A percentile compares a stretch with the other conserved stretches of the same genome.
Conservation (phyloP, 495 filamentous ascomycete species). For the Penicillium canescens region DNA sequence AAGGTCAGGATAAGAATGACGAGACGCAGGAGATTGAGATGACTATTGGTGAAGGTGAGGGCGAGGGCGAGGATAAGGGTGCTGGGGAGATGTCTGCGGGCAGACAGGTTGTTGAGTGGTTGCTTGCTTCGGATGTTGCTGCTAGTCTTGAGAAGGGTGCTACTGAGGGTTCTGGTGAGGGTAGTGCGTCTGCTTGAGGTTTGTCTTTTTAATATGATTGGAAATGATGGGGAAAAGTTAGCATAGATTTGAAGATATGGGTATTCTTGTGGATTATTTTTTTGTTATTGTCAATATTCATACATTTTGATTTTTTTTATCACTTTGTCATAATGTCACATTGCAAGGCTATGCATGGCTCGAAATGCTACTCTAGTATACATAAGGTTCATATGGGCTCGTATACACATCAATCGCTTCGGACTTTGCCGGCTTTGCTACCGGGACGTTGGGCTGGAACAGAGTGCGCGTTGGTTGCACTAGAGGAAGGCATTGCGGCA, state of each 20-base stretch:
- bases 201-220: background rate
- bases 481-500: conserved; percentile 8
- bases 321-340: conserved; percentile 2
- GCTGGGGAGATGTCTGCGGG: conserved; percentile 35
- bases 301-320: conserved; percentile 7
- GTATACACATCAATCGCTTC: conserved; percentile 26
- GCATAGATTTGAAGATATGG: conserved; percentile 1
- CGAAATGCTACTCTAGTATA: conserved; percentile 13
- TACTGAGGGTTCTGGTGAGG: conserved; percentile 19
- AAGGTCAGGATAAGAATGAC: conserved; percentile 14
- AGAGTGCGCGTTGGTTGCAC: conserved; percentile 13
- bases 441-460: conserved; percentile 6
- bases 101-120: conserved; percentile 50
- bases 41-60: conserved; percentile 26
- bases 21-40: conserved; percentile 31
- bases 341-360: background rate
- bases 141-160: conserved; percentile 36
- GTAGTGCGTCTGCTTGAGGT: conserved; percentile 17
- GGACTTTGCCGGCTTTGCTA: conserved; percentile 19
- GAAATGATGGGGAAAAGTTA: conserved; percentile 14
- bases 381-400: conserved; percentile 6
- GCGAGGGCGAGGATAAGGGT: conserved; percentile 16
- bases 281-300: conserved; percentile 17
- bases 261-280: conserved; percentile 8
- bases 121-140: conserved; percentile 42